Evolutionary conservation across 805 yeast genomes (phyloP).

Genomic region (Isabelozyma rhagii): DNA sequence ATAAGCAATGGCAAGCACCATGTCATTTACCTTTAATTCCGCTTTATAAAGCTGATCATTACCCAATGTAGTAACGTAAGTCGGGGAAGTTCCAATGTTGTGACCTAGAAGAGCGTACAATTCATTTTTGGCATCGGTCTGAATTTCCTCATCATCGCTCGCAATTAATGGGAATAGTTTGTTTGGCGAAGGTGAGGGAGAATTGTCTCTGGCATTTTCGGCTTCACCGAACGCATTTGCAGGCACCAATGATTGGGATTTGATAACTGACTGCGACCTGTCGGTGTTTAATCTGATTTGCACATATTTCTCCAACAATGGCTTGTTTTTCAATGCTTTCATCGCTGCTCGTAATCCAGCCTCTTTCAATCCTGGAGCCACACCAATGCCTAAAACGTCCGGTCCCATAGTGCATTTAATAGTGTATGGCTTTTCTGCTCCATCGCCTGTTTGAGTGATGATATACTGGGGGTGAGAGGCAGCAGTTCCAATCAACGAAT

Average conservation of each 20-base stretch:
- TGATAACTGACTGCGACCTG: slow-evolving; percentile 4
- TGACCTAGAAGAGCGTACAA: slow-evolving; percentile 38
- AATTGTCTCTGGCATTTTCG: slow-evolving; percentile 2
- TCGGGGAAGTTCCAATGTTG: slow-evolving; percentile 31
- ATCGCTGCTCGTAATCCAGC: slow-evolving; percentile 89
- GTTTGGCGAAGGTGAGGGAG: background rate
- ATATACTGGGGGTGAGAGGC: slow-evolving; percentile 59
- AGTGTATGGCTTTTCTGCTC: slow-evolving; percentile 47
- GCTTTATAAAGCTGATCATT: slow-evolving; percentile 22
- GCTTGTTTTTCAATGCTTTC: slow-evolving; percentile 62
- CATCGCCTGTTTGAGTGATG: slow-evolving; percentile 44
- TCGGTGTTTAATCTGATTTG: slow-evolving; percentile 40
- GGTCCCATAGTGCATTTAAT: slow-evolving; percentile 67
- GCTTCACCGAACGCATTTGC: slow-evolving; percentile 8
- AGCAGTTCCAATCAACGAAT: slow-evolving; percentile 77
- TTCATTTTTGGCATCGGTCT: slow-evolving; percentile 36
- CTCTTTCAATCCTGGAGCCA: slow-evolving; percentile 63
- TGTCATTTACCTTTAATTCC: slow-evolving; percentile 27
- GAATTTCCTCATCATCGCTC: slow-evolving; percentile 12
- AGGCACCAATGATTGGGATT: background rate
- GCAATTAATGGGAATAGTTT: slow-evolving; percentile 26
- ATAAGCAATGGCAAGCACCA: slow-evolving; percentile 26
- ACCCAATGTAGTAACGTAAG: slow-evolving; percentile 22
- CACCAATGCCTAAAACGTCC: slow-evolving; percentile 69
- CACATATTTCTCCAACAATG: slow-evolving; percentile 61